Evolutionary conservation across 2,329 filamentous ascomycete genomes (phyloP).

Genomic region (Alternaria sp.): DNA sequence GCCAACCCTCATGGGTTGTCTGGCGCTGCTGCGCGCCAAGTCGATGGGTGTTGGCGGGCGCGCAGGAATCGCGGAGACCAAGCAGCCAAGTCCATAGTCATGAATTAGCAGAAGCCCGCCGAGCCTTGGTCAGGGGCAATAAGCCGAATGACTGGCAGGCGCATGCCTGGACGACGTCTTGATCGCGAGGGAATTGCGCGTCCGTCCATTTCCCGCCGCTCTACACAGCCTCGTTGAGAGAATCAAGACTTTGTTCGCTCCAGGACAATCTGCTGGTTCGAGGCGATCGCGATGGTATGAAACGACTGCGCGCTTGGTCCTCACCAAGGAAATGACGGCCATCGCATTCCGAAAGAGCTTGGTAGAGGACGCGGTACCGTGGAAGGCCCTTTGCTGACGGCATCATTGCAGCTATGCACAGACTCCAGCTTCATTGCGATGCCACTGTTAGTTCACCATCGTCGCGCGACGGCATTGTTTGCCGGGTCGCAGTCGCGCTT

Average conservation of each 20-base stretch:
- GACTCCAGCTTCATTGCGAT: background rate
- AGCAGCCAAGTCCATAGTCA: slow-evolving; percentile 32
- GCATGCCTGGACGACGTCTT: slow-evolving; percentile 5
- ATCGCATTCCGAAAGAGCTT: background rate
- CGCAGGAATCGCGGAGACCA: slow-evolving; percentile 38
- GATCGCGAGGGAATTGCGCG: slow-evolving; percentile 14
- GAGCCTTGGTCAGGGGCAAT: slow-evolving; percentile 45
- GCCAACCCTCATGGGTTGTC: slow-evolving; percentile 44
- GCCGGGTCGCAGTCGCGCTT: background rate
- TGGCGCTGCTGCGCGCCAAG: slow-evolving; percentile 41
- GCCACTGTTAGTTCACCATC: background rate
- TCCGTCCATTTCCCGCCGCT: slow-evolving; percentile 2
- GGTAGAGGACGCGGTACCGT: background rate
- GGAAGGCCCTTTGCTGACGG: background rate
- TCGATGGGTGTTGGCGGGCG: slow-evolving; percentile 35
- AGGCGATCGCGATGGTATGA: background rate
- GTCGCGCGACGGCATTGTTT: background rate
- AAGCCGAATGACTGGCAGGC: slow-evolving; percentile 22
- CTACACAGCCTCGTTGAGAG: slow-evolving; percentile 13
- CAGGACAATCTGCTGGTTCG: background rate
- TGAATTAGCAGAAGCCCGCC: slow-evolving; percentile 39
- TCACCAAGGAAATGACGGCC: slow-evolving; percentile 1
- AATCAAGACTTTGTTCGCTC: background rate
- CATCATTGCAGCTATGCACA: background rate
- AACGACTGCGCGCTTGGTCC: slow-evolving; percentile 1